These are phyloP conservation scores for Phytopythium helicoides DNA, from an alignment of 352 stramenopile genomes.

Conservation along the genomic window DNA sequence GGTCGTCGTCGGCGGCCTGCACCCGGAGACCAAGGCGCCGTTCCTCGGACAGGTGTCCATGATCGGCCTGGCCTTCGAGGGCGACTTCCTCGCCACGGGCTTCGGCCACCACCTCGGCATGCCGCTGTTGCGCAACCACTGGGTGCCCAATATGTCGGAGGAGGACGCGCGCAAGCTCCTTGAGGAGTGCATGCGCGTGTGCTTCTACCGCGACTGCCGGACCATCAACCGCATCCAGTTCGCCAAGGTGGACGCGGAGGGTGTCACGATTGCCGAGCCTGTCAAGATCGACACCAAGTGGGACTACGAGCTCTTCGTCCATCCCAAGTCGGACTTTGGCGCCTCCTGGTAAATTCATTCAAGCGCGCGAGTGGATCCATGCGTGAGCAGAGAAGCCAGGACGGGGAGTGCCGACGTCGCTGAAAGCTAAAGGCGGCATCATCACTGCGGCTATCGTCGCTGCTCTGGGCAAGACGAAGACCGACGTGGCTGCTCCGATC, in stretches of 20 bases:
- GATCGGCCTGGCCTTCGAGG: constrained; percentile 97
- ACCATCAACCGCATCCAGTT: constrained; percentile 98
- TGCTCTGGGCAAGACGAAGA: too few relatives aligned
- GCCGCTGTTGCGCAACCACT: constrained; percentile 96
- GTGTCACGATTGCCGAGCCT: constrained; percentile 91
- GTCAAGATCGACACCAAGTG: constrained; percentile 96
- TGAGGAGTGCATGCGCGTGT: constrained; percentile 97
- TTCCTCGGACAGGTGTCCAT: constrained; percentile 97
- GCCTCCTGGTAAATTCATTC: constrained; percentile 77
- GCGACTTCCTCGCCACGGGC: constrained; percentile 96
- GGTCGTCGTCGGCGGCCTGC: constrained; percentile 94
- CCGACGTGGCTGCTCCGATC: too few relatives aligned
- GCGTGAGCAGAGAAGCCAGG: too few relatives aligned
- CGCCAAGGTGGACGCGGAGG: constrained; percentile 90
- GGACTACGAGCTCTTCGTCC: constrained; percentile 87
- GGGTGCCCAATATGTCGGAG: constrained; percentile 92
- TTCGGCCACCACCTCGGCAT: constrained; percentile 97
- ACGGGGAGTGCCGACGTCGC: too few relatives aligned
- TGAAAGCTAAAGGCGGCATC: too few relatives aligned
- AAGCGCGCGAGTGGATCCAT: background rate
- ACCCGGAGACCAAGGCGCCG: constrained; percentile 86
- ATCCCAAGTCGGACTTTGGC: constrained; percentile 87
- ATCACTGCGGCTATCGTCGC: background rate
- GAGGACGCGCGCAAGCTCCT: constrained; percentile 92
- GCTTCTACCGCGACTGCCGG: constrained; percentile 98